These are phyloP conservation scores for Meira nashicola DNA, from an alignment of 1,284 basidiomycete species.

Conservation along the genomic window DNA sequence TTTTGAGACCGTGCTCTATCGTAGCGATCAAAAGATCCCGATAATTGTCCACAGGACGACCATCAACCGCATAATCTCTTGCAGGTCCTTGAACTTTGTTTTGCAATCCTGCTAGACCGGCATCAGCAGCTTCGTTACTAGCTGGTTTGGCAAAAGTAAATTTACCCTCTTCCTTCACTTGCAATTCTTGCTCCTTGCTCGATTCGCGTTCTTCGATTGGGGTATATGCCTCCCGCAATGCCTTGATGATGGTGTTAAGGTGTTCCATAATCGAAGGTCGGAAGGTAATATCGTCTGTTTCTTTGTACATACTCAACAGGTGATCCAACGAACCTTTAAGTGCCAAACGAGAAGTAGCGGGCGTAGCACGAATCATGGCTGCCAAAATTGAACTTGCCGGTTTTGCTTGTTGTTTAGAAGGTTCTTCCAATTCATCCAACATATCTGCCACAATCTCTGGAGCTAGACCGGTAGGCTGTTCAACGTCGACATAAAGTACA, in stretches of 20 bases:
- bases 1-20: slow-evolving; percentile 35
- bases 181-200: neutral
- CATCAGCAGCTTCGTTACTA: neutral
- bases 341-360: slow-evolving; percentile 27
- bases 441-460: slow-evolving; percentile 41
- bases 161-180: slow-evolving; percentile 4
- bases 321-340: slow-evolving; percentile 34
- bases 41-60: slow-evolving; percentile 36
- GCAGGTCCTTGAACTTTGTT: neutral
- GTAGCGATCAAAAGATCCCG: slow-evolving; percentile 32
- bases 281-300: slow-evolving; percentile 70
- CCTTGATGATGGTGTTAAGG: slow-evolving; percentile 35
- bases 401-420: slow-evolving; percentile 39
- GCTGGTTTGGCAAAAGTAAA: slow-evolving; percentile 6
- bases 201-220: neutral
- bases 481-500: slow-evolving; percentile 34
- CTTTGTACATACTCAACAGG: slow-evolving; percentile 65
- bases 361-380: slow-evolving; percentile 29
- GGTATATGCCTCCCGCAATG: slow-evolving; percentile 30
- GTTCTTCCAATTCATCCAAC: slow-evolving; percentile 36
- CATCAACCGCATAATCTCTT: slow-evolving; percentile 32
- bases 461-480: slow-evolving; percentile 38
- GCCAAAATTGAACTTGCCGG: slow-evolving; percentile 31
- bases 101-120: neutral
- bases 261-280: slow-evolving; percentile 65